Evolutionary conservation across 495 filamentous ascomycete genomes (phyloP), one percentile per base, ranked within the genome.

Genomic region (Trypethelium eluteriae): DNA sequence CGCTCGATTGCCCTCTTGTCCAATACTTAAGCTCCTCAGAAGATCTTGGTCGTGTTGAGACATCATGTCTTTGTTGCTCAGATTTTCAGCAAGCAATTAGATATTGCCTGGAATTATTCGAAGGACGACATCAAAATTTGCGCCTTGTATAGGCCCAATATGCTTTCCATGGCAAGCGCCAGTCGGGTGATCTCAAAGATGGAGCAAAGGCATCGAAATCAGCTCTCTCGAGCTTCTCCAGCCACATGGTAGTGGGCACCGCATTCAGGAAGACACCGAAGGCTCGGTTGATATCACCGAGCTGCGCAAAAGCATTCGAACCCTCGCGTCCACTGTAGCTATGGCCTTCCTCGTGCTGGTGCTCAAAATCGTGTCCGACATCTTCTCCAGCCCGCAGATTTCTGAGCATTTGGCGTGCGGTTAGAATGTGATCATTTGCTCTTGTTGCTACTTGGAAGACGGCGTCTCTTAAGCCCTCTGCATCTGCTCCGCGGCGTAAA

Each of bases 361-460:
- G 90, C 74, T 96, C 92, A 75, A 90, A 96, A 0, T 88, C 88
- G 72, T 96, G 92, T 0, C 89, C 90, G 0, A 88, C 85, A 64
- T 84, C 86, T 67, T 87, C 75, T 0, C 90, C 90, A 34, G 85
- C 83, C 39, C 85, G 82, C 12, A 96, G 74, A 71, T 89, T 89
- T 74, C 83, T 86, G 69, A 96, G 73, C 94, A 98, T 95, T 75
- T 94, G 90, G 68, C 93, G 81, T 16, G 89, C 93, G 0, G 94
- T 98, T 67, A 97, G 96, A 62, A 98, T 77, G 76, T 98, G 94
- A 78, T 98, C 94, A 74, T 90, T 92, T 4, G 94, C 94, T 39
- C 92, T 83, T 0, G 94, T 98, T 0, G 94, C 94, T 32, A 98
- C 92, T 25, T 84, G 81, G 72, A 98, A 97, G 3, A 98, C 87